phyloP scores from a whole-genome alignment of 352 stramenopile species.

The Pythium grandisporangium region DNA sequence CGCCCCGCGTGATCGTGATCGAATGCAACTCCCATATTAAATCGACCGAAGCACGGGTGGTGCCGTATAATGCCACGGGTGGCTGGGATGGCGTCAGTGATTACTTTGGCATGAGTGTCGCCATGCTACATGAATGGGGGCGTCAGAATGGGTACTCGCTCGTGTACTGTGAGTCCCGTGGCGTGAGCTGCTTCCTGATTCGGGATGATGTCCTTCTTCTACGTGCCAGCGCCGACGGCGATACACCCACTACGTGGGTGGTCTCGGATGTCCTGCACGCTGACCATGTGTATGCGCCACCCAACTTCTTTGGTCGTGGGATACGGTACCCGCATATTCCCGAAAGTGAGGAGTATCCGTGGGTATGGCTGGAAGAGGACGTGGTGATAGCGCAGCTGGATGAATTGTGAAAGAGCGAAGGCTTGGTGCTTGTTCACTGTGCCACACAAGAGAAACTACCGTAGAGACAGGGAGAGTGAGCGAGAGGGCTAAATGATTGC shows the following conservation, averaged over 20 bases:
- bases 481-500: too few species aligned
- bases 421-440: too few species aligned
- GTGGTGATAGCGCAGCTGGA: too few species aligned
- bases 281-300: constrained; percentile 27
- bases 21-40: constrained; percentile 58
- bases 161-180: constrained; percentile 73
- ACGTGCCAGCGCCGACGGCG: neutral
- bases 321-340: constrained; percentile 28
- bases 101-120: constrained; percentile 57
- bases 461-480: too few species aligned
- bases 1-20: constrained; percentile 45
- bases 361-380: constrained; percentile 43
- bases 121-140: constrained; percentile 34
- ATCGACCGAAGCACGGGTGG: constrained; percentile 25
- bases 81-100: constrained; percentile 36
- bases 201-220: constrained; percentile 29
- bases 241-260: neutral
- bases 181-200: constrained; percentile 69
- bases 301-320: constrained; percentile 64
- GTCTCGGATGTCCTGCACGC: constrained; percentile 25
- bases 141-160: constrained; percentile 38
- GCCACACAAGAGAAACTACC: too few species aligned
- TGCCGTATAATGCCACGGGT: constrained; percentile 27
- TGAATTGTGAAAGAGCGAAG: too few species aligned
- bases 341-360: constrained; percentile 17